Evolutionary conservation across 2,329 filamentous ascomycete species (phyloP).

Genomic region (Aplosporella prunicola): DNA sequence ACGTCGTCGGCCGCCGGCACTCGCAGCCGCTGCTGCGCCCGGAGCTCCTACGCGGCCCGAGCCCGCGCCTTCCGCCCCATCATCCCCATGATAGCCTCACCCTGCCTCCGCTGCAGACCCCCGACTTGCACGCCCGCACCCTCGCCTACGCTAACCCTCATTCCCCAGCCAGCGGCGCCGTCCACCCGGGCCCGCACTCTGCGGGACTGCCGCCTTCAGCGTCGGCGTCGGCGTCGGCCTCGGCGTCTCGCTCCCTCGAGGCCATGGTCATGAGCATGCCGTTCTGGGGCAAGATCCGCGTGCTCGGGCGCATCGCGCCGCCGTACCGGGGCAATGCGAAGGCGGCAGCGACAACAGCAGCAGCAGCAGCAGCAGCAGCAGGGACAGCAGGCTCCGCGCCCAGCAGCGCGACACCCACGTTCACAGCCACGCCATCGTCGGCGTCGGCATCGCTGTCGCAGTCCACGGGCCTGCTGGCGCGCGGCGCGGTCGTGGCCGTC

Average conservation of each 20-base stretch:
- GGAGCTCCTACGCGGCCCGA: conserved; percentile 31
- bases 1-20: too few relatives aligned
- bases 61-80: conserved; percentile 25
- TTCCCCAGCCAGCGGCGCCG: not conserved
- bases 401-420: conserved; percentile 1
- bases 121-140: too few relatives aligned
- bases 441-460: conserved; percentile 7
- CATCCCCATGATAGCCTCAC: conserved; percentile 33
- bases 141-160: conserved; percentile 4
- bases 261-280: conserved; percentile 68
- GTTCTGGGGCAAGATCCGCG: conserved; percentile 64
- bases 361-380: too few relatives aligned
- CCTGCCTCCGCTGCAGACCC: conserved; percentile 46
- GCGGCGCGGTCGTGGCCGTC: conserved; percentile 75
- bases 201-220: too few relatives aligned
- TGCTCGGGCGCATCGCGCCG: conserved; percentile 67
- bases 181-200: not conserved
- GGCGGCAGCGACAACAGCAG: not conserved
- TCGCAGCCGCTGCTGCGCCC: conserved; percentile 23
- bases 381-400: too few relatives aligned
- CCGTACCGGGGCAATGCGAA: conserved; percentile 31
- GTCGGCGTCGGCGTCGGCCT: not conserved
- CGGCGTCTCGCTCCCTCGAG: conserved; percentile 46
- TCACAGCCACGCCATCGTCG: conserved; percentile 16
- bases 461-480: conserved; percentile 37